phyloP scores from a whole-genome alignment of 768 basidiomycete genomes.

The Melanogaster broomeanus region DNA sequence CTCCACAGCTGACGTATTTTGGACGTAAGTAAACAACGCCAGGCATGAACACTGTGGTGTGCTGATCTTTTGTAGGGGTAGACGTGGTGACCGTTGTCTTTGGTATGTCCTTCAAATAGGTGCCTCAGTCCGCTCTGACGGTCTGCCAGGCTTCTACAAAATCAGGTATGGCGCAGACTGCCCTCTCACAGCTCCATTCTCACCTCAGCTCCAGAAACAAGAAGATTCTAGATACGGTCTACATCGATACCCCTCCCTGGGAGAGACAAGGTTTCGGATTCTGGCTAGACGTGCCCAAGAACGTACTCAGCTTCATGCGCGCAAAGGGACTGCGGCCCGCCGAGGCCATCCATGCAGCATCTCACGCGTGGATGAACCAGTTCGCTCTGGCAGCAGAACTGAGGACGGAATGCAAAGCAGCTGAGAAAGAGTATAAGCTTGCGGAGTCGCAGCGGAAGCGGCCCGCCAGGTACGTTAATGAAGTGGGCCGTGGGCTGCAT shows the following conservation, averaged over 20 bases:
- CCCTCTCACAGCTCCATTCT: not conserved
- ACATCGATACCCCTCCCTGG: constrained; percentile 78
- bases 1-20: constrained; percentile 61
- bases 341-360: constrained; percentile 82
- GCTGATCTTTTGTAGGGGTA: constrained; percentile 44
- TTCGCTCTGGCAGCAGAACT: constrained; percentile 71
- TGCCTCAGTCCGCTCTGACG: not conserved
- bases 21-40: constrained; percentile 53
- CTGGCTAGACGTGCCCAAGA: constrained; percentile 75
- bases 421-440: constrained; percentile 70
- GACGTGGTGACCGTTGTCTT: constrained; percentile 71
- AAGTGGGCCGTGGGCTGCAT: rapidly evolving
- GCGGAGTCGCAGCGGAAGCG: constrained; percentile 58
- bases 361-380: constrained; percentile 80
- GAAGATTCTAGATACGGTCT: constrained; percentile 72
- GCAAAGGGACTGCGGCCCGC: constrained; percentile 63
- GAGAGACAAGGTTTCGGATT: constrained; percentile 70
- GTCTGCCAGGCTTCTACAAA: constrained; percentile 71
- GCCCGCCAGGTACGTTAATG: constrained; percentile 45
- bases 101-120: constrained; percentile 45
- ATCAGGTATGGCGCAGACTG: constrained; percentile 47
- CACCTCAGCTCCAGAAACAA: constrained; percentile 44
- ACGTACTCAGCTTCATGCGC: constrained; percentile 52
- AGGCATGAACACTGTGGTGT: not conserved
- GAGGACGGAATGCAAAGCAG: constrained; percentile 80